Evolutionary conservation across 2,329 filamentous ascomycete species (phyloP).

Genomic region (Nigrospora oryzae): DNA sequence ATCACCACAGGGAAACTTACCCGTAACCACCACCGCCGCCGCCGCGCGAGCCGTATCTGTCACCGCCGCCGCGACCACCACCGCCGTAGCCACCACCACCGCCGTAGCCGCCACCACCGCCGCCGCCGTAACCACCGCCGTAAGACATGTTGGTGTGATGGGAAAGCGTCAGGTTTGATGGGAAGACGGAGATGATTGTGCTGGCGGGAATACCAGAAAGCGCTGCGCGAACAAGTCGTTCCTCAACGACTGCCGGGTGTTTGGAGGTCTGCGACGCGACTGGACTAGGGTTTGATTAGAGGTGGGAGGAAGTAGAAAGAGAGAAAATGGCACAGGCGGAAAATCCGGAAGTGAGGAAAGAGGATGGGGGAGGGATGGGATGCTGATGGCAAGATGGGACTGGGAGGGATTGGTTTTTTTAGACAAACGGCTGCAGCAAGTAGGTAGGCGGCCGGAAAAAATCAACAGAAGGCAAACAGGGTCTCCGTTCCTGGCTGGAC

Average conservation of each 20-base stretch:
- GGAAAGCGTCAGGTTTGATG: not conserved
- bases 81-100: constrained; percentile 19
- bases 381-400: not conserved
- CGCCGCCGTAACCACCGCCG: constrained; percentile 43
- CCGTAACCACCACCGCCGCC: constrained; percentile 29
- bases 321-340: not conserved
- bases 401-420: not conserved
- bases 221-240: constrained; percentile 10
- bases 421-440: not conserved
- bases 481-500: too few relatives aligned
- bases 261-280: constrained; percentile 1
- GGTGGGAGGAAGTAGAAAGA: not conserved
- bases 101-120: constrained; percentile 37
- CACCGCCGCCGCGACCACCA: constrained; percentile 3
- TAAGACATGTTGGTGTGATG: constrained; percentile 55
- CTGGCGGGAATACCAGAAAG: constrained; percentile 5
- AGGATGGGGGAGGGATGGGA: not conserved
- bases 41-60: constrained; percentile 17
- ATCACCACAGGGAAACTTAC: constrained; percentile 12
- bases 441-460: not conserved
- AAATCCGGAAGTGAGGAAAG: constrained; percentile 1
- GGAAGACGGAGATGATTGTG: not conserved
- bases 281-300: not conserved
- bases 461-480: too few relatives aligned
- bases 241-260: not conserved